phyloP scores from a whole-genome alignment of 1,284 basidiomycete genomes.

The Apiotrichum brassicae region DNA sequence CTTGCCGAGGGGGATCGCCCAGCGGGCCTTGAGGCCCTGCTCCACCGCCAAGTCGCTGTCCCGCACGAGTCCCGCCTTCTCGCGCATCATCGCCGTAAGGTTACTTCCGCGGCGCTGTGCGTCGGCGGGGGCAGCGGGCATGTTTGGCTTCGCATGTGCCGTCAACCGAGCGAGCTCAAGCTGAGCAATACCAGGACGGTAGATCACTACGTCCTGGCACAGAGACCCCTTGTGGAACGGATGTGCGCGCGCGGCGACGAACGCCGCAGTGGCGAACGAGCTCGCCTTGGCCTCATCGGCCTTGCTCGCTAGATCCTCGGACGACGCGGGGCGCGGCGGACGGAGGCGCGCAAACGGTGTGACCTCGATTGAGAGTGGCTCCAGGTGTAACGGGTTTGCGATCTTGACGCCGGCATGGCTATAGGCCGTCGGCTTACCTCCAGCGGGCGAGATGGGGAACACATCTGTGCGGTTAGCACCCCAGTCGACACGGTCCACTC shows the following conservation, averaged over 20 bases:
- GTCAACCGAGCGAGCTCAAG: constrained; percentile 29
- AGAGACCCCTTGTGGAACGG: constrained; percentile 17
- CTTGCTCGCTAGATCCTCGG: background rate
- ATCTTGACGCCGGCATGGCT: constrained; percentile 60
- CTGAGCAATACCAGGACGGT: constrained; percentile 15
- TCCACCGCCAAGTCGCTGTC: constrained; percentile 52
- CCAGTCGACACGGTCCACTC: background rate
- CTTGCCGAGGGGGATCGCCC: constrained; percentile 56
- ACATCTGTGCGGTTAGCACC: constrained; percentile 60
- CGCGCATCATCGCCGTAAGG: constrained; percentile 41
- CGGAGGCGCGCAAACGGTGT: constrained; percentile 55
- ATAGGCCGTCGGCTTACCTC: constrained; percentile 59
- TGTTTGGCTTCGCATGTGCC: background rate
- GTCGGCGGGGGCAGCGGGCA: background rate
- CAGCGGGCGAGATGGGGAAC: constrained; percentile 68
- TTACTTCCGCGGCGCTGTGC: constrained; percentile 26
- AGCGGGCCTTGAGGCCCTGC: constrained; percentile 58
- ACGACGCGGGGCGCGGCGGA: background rate
- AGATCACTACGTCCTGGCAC: constrained; percentile 32
- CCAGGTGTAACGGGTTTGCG: constrained; percentile 53
- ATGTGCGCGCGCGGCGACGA: constrained; percentile 15
- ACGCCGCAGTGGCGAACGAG: constrained; percentile 13
- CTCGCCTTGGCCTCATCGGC: constrained; percentile 1
- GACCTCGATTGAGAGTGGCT: constrained; percentile 55
- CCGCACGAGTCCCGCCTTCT: constrained; percentile 18